These are phyloP conservation scores for Ogataea glucozyma DNA, from an alignment of 805 yeast species.

Conservation along the genomic window DNA sequence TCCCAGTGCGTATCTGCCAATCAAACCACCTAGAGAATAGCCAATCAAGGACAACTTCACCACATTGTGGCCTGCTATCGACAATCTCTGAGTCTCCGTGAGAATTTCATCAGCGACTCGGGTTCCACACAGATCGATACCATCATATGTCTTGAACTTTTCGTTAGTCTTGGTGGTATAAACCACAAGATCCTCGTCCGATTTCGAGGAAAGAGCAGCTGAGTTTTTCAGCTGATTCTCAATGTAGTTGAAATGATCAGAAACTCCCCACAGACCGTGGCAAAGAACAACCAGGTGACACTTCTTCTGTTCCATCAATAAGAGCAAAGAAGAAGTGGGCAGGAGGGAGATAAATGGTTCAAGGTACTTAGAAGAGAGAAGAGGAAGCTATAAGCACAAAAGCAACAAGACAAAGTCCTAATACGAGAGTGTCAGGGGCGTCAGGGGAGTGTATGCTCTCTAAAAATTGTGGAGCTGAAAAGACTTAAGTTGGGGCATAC, in stretches of 20 bases:
- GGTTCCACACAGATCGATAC: conserved; percentile 81
- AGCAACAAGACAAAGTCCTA: too few relatives aligned
- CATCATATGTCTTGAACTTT: conserved; percentile 82
- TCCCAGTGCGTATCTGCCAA: conserved; percentile 82
- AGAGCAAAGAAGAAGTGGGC: not conserved
- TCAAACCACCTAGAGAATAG: conserved; percentile 86
- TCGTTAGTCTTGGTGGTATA: conserved; percentile 60
- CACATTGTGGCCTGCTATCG: conserved; percentile 40
- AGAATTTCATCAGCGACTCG: conserved; percentile 70
- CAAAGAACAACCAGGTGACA: conserved; percentile 64
- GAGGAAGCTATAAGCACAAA: too few relatives aligned
- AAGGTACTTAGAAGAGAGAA: not conserved
- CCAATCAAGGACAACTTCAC: conserved; percentile 78
- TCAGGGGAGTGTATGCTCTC: not conserved
- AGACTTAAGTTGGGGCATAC: too few relatives aligned
- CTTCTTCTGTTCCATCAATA: conserved; percentile 20
- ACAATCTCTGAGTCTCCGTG: conserved; percentile 34
- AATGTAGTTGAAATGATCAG: conserved; percentile 64
- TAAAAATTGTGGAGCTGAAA: too few relatives aligned
- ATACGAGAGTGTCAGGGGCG: not conserved
- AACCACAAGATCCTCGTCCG: conserved; percentile 37
- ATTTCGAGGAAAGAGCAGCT: conserved; percentile 25
- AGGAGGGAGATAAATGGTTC: not conserved
- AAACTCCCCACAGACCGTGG: conserved; percentile 72
- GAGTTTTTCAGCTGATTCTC: conserved; percentile 44